Base-by-base conservation (phyloP, 2,329 filamentous ascomycete genomes). In the Dichotomopilus funicola region DNA sequence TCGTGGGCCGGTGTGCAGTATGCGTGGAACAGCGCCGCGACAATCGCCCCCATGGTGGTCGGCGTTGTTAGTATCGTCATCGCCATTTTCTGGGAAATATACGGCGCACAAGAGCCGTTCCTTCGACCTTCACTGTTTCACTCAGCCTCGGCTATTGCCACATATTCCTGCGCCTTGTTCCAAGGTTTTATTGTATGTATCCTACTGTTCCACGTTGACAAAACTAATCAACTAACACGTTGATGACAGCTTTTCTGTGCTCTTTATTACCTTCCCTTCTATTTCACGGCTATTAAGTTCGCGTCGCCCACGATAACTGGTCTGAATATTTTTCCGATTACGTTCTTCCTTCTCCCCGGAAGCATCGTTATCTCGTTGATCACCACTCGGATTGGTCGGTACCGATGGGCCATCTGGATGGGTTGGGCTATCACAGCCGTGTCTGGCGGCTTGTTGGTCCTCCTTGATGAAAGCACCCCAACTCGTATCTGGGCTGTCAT, bases 1-100 rank as follows among this genome's bases (percentile, higher is more conserved):
- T 75, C 72, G 3, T 77, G 72, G 66, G 78, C 72, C 1, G 78
- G 77, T 2, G 68, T 72, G 2, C 65, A 72, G 43, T 71, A 72
- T 45, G 57, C 71, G 0, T 80, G 77, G 77, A 62, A 65, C 2
- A 71, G 70, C 44, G 66, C 62, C 10, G 64, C 68, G 11, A 70
- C 75, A 1, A 42, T 80, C 2, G 67, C 67, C 0, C 77, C 77
- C 0, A 63, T 80, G 12, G 55, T 78, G 2, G 56, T 78, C 2
- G 76, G 77, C 0, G 27, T 72, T 0, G 37, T 69, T 2, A 75
- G 74, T 8, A 59, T 78, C 2, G 51, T 68, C 1, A 56, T 62
- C 0, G 72, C 77, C 34, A 55, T 67, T 5, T 40, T 70, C 5
- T 78, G 71, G 65, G 73, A 77, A 59, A 57, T 58, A 4, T 62